Evolutionary conservation across 768 basidiomycete species (phyloP).

Genomic region (Tylopilus subfusipes): DNA sequence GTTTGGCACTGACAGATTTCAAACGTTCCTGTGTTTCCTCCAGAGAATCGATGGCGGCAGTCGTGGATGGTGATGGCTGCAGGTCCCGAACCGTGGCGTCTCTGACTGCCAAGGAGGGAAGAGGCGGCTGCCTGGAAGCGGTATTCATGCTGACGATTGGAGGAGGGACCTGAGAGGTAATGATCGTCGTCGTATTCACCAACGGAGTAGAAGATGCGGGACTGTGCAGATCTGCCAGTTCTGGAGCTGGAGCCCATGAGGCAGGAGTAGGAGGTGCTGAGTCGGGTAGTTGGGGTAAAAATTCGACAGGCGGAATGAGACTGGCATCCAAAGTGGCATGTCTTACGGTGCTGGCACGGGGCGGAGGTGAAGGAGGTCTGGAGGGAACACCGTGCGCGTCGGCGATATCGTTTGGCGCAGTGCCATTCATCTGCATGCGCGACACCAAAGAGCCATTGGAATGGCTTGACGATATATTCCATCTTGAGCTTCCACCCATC

Average conservation of each 20-base stretch:
- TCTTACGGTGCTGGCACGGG: neutral
- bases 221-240: neutral
- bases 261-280: slow-evolving; percentile 16
- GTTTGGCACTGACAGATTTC: slow-evolving; percentile 9
- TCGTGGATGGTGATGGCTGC: neutral
- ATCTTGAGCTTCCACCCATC: neutral
- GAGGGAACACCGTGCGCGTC: neutral
- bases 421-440: slow-evolving; percentile 21
- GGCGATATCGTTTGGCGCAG: neutral
- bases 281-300: slow-evolving; percentile 18
- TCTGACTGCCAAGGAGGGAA: neutral
- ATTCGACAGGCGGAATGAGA: slow-evolving; percentile 33
- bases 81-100: neutral
- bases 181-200: neutral
- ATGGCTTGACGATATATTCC: slow-evolving; percentile 5
- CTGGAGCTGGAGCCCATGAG: slow-evolving; percentile 3
- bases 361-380: neutral
- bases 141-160: neutral
- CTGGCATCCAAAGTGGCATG: neutral
- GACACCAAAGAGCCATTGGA: slow-evolving; percentile 19
- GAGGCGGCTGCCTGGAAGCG: neutral
- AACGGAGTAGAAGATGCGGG: neutral
- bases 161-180: neutral
- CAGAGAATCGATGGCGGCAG: slow-evolving; percentile 4
- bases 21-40: slow-evolving; percentile 12